These are phyloP conservation scores for Podila epigama DNA, from an alignment of 192 early-diverging fungal species.

Conservation along the genomic window DNA sequence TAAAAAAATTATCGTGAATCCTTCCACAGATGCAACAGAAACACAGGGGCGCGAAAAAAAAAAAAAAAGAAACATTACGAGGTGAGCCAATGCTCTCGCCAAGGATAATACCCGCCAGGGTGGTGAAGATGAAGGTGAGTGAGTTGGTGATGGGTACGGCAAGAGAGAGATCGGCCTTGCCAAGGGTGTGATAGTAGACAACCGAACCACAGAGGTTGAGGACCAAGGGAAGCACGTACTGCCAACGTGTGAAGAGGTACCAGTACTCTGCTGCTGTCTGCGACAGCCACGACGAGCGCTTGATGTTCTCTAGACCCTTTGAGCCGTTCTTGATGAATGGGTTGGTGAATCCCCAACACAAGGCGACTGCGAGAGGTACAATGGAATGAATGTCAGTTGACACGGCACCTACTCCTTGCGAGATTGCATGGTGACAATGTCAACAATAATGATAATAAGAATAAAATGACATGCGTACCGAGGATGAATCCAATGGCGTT, in stretches of 20 bases:
- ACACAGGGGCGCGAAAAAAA: not conserved
- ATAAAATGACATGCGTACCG: slow-evolving; percentile 8
- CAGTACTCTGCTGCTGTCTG: slow-evolving; percentile 69
- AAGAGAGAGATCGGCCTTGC: slow-evolving; percentile 84
- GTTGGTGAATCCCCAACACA: slow-evolving; percentile 97
- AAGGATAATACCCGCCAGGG: slow-evolving; percentile 77
- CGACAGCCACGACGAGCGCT: slow-evolving; percentile 60
- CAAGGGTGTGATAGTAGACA: slow-evolving; percentile 93
- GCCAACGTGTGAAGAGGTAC: slow-evolving; percentile 87
- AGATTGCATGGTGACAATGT: not conserved
- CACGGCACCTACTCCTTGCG: not conserved
- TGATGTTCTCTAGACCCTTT: slow-evolving; percentile 78
- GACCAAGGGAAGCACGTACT: slow-evolving; percentile 86
- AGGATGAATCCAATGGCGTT: slow-evolving; percentile 50
- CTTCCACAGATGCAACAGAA: too few relatives aligned
- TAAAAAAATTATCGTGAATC: not conserved
- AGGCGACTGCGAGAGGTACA: slow-evolving; percentile 61
- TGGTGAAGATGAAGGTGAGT: slow-evolving; percentile 87
- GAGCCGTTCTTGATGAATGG: slow-evolving; percentile 94
- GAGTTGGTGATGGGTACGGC: slow-evolving; percentile 94
- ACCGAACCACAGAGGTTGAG: slow-evolving; percentile 92
- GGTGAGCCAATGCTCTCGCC: slow-evolving; percentile 78
- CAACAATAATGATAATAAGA: not conserved
- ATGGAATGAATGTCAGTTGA: not conserved
- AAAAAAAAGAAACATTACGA: slow-evolving; percentile 47